These are phyloP conservation scores for Priceomyces melissophilus DNA, from an alignment of 805 yeast species.

Conservation along the genomic window DNA sequence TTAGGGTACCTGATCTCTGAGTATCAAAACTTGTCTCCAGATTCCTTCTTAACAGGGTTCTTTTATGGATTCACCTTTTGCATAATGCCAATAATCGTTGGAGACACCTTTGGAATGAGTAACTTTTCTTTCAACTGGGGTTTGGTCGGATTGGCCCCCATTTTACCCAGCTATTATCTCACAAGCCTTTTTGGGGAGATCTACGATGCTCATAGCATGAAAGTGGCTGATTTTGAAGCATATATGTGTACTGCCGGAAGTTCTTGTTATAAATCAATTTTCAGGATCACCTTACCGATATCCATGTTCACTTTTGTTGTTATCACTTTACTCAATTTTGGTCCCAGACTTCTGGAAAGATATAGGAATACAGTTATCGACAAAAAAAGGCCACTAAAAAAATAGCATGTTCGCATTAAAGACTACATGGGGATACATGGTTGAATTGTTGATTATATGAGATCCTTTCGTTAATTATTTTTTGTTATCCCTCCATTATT, in stretches of 20 bases:
- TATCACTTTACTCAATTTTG: slow-evolving; percentile 15
- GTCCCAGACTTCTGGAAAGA: slow-evolving; percentile 1
- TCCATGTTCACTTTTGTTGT: slow-evolving; percentile 24
- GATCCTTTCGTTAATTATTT: no score
- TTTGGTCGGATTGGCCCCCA: slow-evolving; percentile 61
- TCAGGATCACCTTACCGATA: slow-evolving; percentile 32
- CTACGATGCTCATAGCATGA: slow-evolving; percentile 48
- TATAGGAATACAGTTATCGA: background rate
- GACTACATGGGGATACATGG: no score
- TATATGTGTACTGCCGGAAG: slow-evolving; percentile 30
- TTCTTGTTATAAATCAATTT: slow-evolving; percentile 45
- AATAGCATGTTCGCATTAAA: no score
- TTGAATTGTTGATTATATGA: no score
- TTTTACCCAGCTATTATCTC: slow-evolving; percentile 55
- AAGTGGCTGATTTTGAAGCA: slow-evolving; percentile 7
- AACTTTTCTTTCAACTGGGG: slow-evolving; percentile 76
- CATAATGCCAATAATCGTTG: slow-evolving; percentile 69
- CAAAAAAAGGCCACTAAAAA: no score
- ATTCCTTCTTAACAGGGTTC: slow-evolving; percentile 60
- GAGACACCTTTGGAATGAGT: slow-evolving; percentile 68
- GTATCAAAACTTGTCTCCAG: slow-evolving; percentile 40
- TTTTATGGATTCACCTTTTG: slow-evolving; percentile 75
- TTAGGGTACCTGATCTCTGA: slow-evolving; percentile 36
- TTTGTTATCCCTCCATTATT: no score
- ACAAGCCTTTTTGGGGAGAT: slow-evolving; percentile 61